Conservation (phyloP, 1,284 basidiomycete genomes). For the Sanghuangporus sanghuang region DNA sequence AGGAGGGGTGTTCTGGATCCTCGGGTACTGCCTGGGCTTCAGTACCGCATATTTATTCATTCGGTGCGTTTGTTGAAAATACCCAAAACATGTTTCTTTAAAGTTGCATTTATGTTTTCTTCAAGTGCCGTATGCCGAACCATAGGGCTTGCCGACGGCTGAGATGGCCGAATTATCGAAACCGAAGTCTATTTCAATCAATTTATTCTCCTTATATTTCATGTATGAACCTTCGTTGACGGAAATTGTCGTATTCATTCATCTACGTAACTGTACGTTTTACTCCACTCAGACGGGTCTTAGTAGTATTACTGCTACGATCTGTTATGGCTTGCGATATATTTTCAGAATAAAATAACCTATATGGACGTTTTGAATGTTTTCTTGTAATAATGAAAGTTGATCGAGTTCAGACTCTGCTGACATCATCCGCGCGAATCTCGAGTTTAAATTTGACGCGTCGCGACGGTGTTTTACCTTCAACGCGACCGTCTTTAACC, state of each 20-base stretch:
- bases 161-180: slow-evolving; percentile 31
- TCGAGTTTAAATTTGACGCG: background rate
- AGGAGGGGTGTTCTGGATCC: too few relatives aligned
- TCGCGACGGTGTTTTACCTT: background rate
- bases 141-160: slow-evolving; percentile 33
- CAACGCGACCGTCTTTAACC: background rate
- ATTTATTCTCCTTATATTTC: background rate
- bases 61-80: slow-evolving; percentile 25
- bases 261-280: background rate
- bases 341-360: too few relatives aligned
- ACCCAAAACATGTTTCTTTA: background rate
- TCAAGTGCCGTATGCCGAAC: slow-evolving; percentile 31
- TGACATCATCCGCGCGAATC: too few relatives aligned
- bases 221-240: background rate
- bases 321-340: too few relatives aligned
- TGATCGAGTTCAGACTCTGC: too few relatives aligned
- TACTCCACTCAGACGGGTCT: too few relatives aligned
- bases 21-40: too few relatives aligned
- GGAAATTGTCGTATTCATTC: background rate
- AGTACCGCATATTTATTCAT: slow-evolving; percentile 33
- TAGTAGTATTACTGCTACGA: too few relatives aligned
- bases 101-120: too few relatives aligned
- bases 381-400: too few relatives aligned
- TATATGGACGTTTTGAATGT: too few relatives aligned
- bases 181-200: slow-evolving; percentile 33